A percentile compares a stretch with the other conserved stretches of the same genome.
Conservation (phyloP, 768 basidiomycete species). For the Tephrocybe sp. region DNA sequence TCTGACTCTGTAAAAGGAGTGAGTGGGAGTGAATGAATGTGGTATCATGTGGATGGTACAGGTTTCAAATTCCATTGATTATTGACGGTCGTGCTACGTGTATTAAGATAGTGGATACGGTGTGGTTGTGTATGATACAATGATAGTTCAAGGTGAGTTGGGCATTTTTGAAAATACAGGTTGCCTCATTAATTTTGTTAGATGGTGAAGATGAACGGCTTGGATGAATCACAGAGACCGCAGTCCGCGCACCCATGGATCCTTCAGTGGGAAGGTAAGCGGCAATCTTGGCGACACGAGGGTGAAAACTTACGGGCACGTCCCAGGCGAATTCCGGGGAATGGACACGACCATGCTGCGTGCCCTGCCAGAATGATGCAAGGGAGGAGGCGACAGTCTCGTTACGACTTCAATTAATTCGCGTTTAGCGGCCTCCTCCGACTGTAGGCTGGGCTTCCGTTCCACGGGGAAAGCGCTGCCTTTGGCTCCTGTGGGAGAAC, state of each 20-base stretch:
- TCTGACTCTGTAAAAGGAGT: constrained; percentile 2
- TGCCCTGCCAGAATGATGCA: constrained; percentile 16
- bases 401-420: constrained; percentile 12
- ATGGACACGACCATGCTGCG: constrained; percentile 18
- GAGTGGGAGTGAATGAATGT: neutral
- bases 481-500: neutral
- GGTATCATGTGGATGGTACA: neutral
- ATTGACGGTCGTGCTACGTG: neutral
- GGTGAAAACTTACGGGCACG: constrained; percentile 16
- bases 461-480: neutral
- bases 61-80: neutral
- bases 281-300: neutral
- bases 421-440: neutral
- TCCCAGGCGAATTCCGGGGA: constrained; percentile 16
- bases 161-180: too few species aligned
- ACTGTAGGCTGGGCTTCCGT: neutral
- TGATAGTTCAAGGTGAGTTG: neutral
- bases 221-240: constrained; percentile 13
- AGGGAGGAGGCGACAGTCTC: constrained; percentile 14
- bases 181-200: too few species aligned
- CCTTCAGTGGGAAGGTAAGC: constrained; percentile 7
- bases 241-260: constrained; percentile 16
- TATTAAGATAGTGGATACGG: neutral
- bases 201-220: constrained; percentile 10
- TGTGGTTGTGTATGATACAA: neutral